Evolutionary conservation across 2,329 filamentous ascomycete species (phyloP).

Genomic region (Calonectria crousiana): DNA sequence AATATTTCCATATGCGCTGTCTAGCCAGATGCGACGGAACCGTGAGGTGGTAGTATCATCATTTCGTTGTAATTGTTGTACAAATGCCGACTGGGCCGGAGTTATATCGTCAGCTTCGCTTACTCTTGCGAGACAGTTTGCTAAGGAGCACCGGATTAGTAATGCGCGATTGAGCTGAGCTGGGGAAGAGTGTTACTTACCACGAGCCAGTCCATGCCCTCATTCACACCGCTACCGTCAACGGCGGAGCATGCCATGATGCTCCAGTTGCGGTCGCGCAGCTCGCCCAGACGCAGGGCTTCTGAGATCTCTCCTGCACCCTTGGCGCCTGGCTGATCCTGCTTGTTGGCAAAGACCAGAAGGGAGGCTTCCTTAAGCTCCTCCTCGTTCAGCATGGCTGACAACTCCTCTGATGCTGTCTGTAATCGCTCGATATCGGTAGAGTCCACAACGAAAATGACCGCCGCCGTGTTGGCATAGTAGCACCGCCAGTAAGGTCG

Average conservation of each 20-base stretch:
- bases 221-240: conserved; percentile 91
- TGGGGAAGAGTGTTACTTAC: conserved; percentile 62
- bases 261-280: conserved; percentile 98
- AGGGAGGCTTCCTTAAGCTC: conserved; percentile 93
- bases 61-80: conserved; percentile 47
- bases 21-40: conserved; percentile 45
- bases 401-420: conserved; percentile 92
- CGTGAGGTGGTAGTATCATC: conserved; percentile 45
- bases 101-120: conserved; percentile 28
- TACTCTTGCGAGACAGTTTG: conserved; percentile 54
- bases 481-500: conserved; percentile 99
- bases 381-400: conserved; percentile 96
- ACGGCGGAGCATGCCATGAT: conserved; percentile 98
- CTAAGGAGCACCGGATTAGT: conserved; percentile 36
- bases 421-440: conserved; percentile 96
- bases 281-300: conserved; percentile 87
- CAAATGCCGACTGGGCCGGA: conserved; percentile 41
- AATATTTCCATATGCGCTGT: conserved; percentile 39
- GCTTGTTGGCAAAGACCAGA: conserved; percentile 98
- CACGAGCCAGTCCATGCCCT: conserved; percentile 99
- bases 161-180: neutral
- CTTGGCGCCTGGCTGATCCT: conserved; percentile 97
- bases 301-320: conserved; percentile 97
- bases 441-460: conserved; percentile 98
- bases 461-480: conserved; percentile 97